Conservation (phyloP, 2,329 filamentous ascomycete genomes). For the Hypoxylon sp. region DNA sequence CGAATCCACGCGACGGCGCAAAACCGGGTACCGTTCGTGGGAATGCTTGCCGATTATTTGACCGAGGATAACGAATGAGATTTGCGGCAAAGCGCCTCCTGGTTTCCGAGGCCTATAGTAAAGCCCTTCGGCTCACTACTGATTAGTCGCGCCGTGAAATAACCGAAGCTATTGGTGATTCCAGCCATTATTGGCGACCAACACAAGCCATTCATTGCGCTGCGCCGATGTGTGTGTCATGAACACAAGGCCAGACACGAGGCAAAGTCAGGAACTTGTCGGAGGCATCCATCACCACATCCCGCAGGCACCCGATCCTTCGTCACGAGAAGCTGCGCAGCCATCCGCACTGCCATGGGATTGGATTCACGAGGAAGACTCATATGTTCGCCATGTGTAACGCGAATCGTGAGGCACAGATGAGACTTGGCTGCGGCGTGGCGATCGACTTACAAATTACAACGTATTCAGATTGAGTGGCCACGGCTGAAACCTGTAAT, state of each 20-base stretch:
- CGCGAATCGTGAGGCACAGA: constrained; percentile 33
- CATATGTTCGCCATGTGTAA: constrained; percentile 39
- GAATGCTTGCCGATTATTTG: constrained; percentile 34
- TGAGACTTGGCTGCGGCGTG: constrained; percentile 31
- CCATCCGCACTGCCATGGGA: constrained; percentile 33
- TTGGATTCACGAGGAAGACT: constrained; percentile 35
- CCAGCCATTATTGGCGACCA: constrained; percentile 28
- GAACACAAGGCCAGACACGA: constrained; percentile 32
- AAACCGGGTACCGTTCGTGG: constrained; percentile 16
- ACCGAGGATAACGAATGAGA: constrained; percentile 34
- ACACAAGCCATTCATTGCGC: constrained; percentile 29
- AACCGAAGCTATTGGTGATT: constrained; percentile 35
- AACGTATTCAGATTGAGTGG: constrained; percentile 30
- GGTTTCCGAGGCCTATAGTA: constrained; percentile 17
- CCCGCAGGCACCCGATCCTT: constrained; percentile 35
- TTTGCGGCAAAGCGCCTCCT: constrained; percentile 14
- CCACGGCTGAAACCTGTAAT: constrained; percentile 23
- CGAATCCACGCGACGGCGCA: constrained; percentile 37
- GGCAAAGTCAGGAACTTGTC: constrained; percentile 30
- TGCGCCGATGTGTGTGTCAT: constrained; percentile 28
- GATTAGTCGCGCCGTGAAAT: constrained; percentile 34
- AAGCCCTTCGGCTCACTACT: constrained; percentile 27
- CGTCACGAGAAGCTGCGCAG: constrained; percentile 35
- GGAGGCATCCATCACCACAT: constrained; percentile 28
- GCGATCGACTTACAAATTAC: constrained; percentile 32